Evolutionary conservation across 371 early-diverging fungal genomes (phyloP).

Genomic region (Amoeboradix gromovi): DNA sequence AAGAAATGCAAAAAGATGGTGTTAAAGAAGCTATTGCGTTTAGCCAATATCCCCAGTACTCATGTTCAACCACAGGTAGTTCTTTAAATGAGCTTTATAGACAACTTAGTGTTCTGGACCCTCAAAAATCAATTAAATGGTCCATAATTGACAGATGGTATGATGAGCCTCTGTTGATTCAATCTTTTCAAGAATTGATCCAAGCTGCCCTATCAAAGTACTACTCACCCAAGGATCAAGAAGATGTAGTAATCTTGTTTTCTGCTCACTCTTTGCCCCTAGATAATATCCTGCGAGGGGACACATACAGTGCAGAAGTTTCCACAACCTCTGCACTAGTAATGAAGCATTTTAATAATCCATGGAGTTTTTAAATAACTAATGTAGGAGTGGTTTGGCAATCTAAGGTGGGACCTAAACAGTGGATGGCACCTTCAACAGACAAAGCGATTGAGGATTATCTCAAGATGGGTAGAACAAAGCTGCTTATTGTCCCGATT

Average conservation of each 20-base stretch:
- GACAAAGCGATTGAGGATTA: slow-evolving; percentile 40
- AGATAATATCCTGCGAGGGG: slow-evolving; percentile 57
- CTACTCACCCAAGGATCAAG: slow-evolving; percentile 31
- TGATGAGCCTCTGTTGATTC: slow-evolving; percentile 50
- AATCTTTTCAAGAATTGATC: slow-evolving; percentile 36
- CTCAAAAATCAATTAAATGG: slow-evolving; percentile 37
- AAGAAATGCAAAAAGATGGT: slow-evolving; percentile 44
- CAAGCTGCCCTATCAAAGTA: slow-evolving; percentile 33
- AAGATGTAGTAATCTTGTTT: slow-evolving; percentile 49
- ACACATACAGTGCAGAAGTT: slow-evolving; percentile 67
- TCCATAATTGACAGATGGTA: slow-evolving; percentile 80
- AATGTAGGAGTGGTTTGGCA: too few relatives aligned
- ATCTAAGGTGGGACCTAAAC: slow-evolving; percentile 69
- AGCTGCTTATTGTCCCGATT: slow-evolving; percentile 57
- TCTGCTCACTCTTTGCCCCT: slow-evolving; percentile 88
- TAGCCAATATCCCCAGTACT: slow-evolving; percentile 81
- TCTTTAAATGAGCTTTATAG: slow-evolving; percentile 61
- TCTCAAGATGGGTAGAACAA: slow-evolving; percentile 18
- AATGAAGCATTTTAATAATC: slow-evolving; percentile 44
- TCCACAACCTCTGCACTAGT: slow-evolving; percentile 62
- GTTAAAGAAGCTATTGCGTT: slow-evolving; percentile 60
- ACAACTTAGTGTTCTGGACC: slow-evolving; percentile 24
- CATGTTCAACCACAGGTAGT: slow-evolving; percentile 76
- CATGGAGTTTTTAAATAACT: too few relatives aligned
- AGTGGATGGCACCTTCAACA: slow-evolving; percentile 78